Base-by-base conservation (phyloP, 2,329 filamentous ascomycete genomes). In the Rutstroemia sp. region DNA sequence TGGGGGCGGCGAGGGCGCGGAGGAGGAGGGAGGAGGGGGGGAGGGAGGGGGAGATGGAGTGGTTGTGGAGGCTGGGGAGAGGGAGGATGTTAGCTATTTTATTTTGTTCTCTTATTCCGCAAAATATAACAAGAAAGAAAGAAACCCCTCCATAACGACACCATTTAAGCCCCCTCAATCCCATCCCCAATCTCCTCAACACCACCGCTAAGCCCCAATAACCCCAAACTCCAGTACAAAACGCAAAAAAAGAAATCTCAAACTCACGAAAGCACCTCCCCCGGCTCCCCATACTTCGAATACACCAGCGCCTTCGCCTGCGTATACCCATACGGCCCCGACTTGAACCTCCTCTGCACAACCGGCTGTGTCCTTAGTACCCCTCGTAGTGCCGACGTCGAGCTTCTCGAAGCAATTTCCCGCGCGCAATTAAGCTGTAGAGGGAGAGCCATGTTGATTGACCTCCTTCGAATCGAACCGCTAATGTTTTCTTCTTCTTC, bases 1-100 rank as follows among this genome's bases (percentile, higher is more conserved):
- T 89, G 57, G 94, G 90, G 1, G 91, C 84, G 34, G 92, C 89
- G 66, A 99, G 88, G 66, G 94, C 86, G 71, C 90, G 89, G 58
- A 99, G 77, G 54, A 92, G 91, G 64, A 95, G 75, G 61, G 80
- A 75, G 55, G 80, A 75, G 37, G 76, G 70, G 48, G 88, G 86
- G 61, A 91, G 81, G 3, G 82, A 80, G 3, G 89, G 88, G 4
- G 86, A 86, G 68, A 92, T 89, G 63, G 87, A 89, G 74, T 91
- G 84, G 0, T 75, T 80, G 73, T 92, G 88, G 4, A 92, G 75
- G 19, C 82, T 84, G 48, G 16, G n/a, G 4, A n/a, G 30, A 4
- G 4, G 21, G 12, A 21, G 12, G 25, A 17, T 16, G 42, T 63
- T 49, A 64, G 58, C 48, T n/a, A 44, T 50, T 48, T 7, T 14